Base-by-base conservation (phyloP, 2,329 filamentous ascomycete species). In the Aspergillus persii region DNA sequence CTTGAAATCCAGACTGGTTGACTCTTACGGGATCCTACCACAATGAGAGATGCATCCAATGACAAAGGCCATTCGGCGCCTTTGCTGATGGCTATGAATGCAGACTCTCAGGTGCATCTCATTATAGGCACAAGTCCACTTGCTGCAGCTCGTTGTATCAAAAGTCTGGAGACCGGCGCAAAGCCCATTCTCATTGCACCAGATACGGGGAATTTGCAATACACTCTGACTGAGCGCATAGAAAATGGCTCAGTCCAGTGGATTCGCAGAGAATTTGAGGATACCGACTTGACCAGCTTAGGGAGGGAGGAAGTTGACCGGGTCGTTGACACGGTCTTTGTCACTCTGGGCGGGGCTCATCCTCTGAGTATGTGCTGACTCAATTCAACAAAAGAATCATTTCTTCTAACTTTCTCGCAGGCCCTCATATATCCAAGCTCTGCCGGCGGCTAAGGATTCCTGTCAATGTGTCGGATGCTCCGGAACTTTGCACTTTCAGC, bases 271-370 rank as follows among this genome's bases (percentile, higher is more conserved):
- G 71, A 79, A 0, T 96, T 97, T 67, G 74, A 84, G 53, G 88
- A 94, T 41, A 77, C 79, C 0, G 89, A 97, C 71, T 75, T 97
- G 55, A 87, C 86, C 46, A 86, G 81, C 1, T 79, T 96, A 2
- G 95, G 95, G n/a, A 84, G 95, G 54, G 83, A 86, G 46, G 91
- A 96, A 59, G 88, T 96, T 8, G 87, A 85, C 62, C 71, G 79
- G 56, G 86, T 96, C 4, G 94, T 96, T 15, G 95, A 99, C 74
- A 90, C 90, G 57, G 95, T 99, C 44, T 98, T 98, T 75, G 87
- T 98, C 41, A 96, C 92, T 1, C 70, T 80, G 27, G 81, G 81
- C 44, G 77, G 78, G 41, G 81, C 77, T 61, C 76, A 81, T 73
- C 78, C 65, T 68, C 71, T 80, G 66, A 74, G 80, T 87, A 69